phyloP scores from a whole-genome alignment of 1,284 basidiomycete genomes.

The Blastosporella zonata region DNA sequence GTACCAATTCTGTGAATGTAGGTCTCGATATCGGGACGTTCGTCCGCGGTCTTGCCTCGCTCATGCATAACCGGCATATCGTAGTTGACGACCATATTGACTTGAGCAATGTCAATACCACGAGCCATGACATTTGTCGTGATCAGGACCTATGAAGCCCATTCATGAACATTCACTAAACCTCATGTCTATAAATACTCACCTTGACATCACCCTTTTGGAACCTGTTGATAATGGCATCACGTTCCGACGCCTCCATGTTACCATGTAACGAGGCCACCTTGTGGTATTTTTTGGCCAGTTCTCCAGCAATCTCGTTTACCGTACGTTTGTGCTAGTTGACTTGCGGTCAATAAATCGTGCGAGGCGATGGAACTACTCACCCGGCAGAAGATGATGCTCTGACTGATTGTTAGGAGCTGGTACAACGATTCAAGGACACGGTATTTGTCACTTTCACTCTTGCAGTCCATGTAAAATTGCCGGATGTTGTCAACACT shows the following conservation, averaged over 20 bases:
- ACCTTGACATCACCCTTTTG: slow-evolving; percentile 96
- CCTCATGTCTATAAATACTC: background rate
- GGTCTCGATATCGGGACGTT: slow-evolving; percentile 88
- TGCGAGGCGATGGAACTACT: slow-evolving; percentile 20
- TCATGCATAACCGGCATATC: slow-evolving; percentile 89
- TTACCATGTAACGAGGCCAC: slow-evolving; percentile 96
- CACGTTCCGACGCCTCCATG: slow-evolving; percentile 87
- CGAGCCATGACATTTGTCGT: slow-evolving; percentile 99
- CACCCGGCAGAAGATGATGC: slow-evolving; percentile 95
- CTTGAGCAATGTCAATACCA: slow-evolving; percentile 98
- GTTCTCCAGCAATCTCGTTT: slow-evolving; percentile 87
- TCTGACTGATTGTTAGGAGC: slow-evolving; percentile 92
- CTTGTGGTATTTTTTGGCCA: slow-evolving; percentile 93
- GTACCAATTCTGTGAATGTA: slow-evolving; percentile 97
- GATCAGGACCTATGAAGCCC: slow-evolving; percentile 60
- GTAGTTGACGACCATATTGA: slow-evolving; percentile 99
- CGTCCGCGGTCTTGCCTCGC: slow-evolving; percentile 48
- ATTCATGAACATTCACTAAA: background rate
- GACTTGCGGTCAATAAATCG: slow-evolving; percentile 1
- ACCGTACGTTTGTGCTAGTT: slow-evolving; percentile 84
- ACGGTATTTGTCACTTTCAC: slow-evolving; percentile 94
- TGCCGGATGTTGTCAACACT: slow-evolving; percentile 95
- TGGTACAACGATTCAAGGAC: slow-evolving; percentile 91
- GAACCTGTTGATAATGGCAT: slow-evolving; percentile 93
- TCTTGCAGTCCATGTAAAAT: slow-evolving; percentile 94